phyloP scores from a whole-genome alignment of 768 basidiomycete species.

The Naganishia randhawae region DNA sequence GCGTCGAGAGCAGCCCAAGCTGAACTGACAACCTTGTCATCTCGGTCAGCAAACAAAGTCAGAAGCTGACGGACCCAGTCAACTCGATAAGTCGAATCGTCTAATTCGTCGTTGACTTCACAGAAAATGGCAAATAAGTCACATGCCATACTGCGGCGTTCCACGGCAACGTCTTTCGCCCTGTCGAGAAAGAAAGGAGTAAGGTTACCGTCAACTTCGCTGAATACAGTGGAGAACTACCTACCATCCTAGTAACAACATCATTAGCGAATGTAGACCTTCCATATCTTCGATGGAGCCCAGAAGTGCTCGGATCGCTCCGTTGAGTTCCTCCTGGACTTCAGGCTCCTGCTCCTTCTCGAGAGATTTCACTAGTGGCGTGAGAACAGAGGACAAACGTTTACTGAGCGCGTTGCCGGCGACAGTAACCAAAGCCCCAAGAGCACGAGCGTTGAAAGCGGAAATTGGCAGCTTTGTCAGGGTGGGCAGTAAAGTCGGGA shows the following conservation, averaged over 20 bases:
- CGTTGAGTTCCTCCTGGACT: conserved; percentile 64
- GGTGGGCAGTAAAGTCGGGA: conserved; percentile 94
- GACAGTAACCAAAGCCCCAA: conserved; percentile 85
- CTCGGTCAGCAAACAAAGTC: conserved; percentile 70
- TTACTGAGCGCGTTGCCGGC: conserved; percentile 85
- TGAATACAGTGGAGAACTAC: conserved; percentile 36
- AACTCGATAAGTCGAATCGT: conserved; percentile 76
- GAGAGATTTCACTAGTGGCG: conserved; percentile 69
- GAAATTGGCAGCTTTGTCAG: conserved; percentile 86
- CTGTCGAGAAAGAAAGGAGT: conserved; percentile 51
- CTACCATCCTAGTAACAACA: conserved; percentile 81
- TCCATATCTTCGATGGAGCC: conserved; percentile 77
- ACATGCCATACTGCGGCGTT: conserved; percentile 73
- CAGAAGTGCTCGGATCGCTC: conserved; percentile 70
- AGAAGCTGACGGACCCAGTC: conserved; percentile 93
- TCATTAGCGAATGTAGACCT: conserved; percentile 83
- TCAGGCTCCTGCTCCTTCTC: conserved; percentile 68
- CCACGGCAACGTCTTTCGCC: conserved; percentile 71
- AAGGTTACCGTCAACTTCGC: neutral
- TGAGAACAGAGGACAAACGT: conserved; percentile 72
- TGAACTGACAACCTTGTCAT: conserved; percentile 60
- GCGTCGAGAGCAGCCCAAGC: conserved; percentile 78
- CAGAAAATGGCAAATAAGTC: conserved; percentile 77
- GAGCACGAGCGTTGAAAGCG: conserved; percentile 86
- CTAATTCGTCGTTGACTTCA: conserved; percentile 63